Evolutionary conservation across 2,329 filamentous ascomycete genomes (phyloP).

Genomic region (Colletotrichum sp.): DNA sequence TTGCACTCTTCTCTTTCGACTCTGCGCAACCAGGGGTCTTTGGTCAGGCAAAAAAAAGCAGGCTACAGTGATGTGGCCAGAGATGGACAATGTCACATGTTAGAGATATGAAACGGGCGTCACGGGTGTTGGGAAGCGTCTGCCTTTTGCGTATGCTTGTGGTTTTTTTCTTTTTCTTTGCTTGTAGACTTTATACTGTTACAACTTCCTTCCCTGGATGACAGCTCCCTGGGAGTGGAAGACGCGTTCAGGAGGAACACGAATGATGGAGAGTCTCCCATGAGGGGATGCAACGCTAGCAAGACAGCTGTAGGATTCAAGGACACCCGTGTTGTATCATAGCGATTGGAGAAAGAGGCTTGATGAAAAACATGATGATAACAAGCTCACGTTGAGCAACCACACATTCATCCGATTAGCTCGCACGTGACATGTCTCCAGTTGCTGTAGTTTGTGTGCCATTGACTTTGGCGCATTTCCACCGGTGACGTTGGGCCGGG

Average conservation of each 20-base stretch:
- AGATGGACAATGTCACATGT: conserved; percentile 18
- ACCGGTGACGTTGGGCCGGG: not conserved
- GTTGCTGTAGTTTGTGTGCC: not conserved
- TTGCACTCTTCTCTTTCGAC: conserved; percentile 8
- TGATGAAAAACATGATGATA: conserved; percentile 18
- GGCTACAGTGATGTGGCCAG: conserved; percentile 13
- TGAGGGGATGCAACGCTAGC: not conserved
- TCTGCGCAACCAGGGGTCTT: conserved; percentile 13
- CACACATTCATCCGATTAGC: not conserved
- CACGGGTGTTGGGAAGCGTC: conserved; percentile 19
- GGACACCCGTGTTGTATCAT: conserved; percentile 22
- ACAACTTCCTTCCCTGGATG: conserved; percentile 12
- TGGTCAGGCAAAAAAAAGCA: conserved; percentile 15
- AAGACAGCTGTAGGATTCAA: conserved; percentile 21
- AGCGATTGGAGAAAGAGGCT: conserved; percentile 20
- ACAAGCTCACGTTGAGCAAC: conserved; percentile 15
- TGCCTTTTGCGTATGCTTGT: conserved; percentile 10
- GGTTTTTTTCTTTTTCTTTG: not conserved
- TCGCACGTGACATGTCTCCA: not conserved
- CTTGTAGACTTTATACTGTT: conserved; percentile 22
- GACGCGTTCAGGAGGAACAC: conserved; percentile 5
- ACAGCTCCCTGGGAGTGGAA: not conserved
- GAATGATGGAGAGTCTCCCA: not conserved
- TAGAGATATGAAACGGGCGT: conserved; percentile 22
- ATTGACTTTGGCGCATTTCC: not conserved